phyloP scores from a whole-genome alignment of 352 stramenopile species.

The Pythium insidiosum region DNA sequence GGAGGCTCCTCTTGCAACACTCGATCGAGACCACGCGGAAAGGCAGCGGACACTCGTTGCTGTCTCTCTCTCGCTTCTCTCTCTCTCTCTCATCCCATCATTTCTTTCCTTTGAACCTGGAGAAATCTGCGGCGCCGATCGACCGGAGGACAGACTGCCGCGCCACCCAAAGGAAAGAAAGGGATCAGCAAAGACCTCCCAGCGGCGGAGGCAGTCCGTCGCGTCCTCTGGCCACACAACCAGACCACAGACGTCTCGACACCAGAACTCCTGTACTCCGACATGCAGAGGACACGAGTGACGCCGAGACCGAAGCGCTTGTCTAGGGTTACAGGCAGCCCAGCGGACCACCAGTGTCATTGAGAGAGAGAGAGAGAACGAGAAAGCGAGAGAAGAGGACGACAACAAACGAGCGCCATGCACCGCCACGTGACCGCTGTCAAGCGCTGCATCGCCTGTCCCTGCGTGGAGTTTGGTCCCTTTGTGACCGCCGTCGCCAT shows the following conservation, averaged over 20 bases:
- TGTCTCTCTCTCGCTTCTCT: too few relatives aligned
- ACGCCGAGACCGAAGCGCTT: too few relatives aligned
- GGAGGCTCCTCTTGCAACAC: too few relatives aligned
- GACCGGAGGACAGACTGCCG: constrained; percentile 1
- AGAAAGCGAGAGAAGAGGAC: too few relatives aligned
- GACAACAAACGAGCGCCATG: too few relatives aligned
- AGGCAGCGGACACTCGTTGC: not conserved
- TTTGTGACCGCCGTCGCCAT: too few relatives aligned
- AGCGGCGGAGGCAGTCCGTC: too few relatives aligned
- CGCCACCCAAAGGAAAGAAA: constrained; percentile 51
- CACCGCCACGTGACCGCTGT: too few relatives aligned
- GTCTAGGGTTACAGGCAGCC: constrained; percentile 67
- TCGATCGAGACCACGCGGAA: not conserved
- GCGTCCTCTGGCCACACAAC: not conserved
- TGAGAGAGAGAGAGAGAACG: too few relatives aligned
- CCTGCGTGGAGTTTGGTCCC: too few relatives aligned
- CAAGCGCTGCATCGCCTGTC: too few relatives aligned
- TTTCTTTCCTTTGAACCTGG: constrained; percentile 68
- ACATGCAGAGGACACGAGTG: not conserved
- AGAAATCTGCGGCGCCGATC: not conserved
- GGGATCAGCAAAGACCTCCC: constrained; percentile 61
- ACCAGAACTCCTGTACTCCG: constrained; percentile 5
- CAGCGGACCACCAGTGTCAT: constrained; percentile 33
- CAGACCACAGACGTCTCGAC: constrained; percentile 18
- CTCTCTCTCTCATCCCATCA: constrained; percentile 66